Evolutionary conservation across 2,329 filamentous ascomycete species (phyloP).

Genomic region (Colletotrichum noveboracense): DNA sequence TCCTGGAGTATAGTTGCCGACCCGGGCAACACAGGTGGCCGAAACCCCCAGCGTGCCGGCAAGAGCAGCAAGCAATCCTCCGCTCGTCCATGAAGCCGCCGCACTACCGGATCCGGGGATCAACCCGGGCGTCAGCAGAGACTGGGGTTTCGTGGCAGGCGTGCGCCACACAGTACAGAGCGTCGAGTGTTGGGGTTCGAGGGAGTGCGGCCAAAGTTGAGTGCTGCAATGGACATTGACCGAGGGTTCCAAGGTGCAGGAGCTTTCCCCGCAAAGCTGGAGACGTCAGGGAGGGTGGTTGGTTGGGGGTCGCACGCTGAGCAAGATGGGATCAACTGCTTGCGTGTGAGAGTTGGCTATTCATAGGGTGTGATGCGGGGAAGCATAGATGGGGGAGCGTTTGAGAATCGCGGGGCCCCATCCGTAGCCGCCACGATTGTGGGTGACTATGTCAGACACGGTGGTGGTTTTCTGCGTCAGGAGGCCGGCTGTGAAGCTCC

Average conservation of each 20-base stretch:
- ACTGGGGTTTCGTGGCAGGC: not conserved
- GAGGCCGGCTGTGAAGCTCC: slow-evolving; percentile 6
- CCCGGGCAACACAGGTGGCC: not conserved
- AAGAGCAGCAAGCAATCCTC: not conserved
- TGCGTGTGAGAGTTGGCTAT: not conserved
- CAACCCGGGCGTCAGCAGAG: not conserved
- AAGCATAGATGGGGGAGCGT: slow-evolving; percentile 2
- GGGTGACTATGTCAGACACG: not conserved
- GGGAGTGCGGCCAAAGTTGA: not conserved
- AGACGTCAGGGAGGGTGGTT: not conserved
- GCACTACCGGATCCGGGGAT: slow-evolving; percentile 3
- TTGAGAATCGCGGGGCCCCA: slow-evolving; percentile 18
- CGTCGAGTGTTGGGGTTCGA: not conserved
- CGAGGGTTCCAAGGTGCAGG: not conserved
- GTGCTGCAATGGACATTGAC: not conserved
- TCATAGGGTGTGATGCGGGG: slow-evolving; percentile 5
- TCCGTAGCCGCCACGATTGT: not conserved
- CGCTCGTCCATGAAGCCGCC: slow-evolving; percentile 16
- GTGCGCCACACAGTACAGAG: not conserved
- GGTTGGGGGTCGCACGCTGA: not conserved
- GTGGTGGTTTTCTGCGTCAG: slow-evolving; percentile 2
- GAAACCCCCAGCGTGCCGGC: not conserved
- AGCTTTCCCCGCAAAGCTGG: slow-evolving; percentile 6
- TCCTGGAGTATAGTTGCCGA: not conserved
- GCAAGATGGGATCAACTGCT: not conserved